These are phyloP conservation scores for Pyrrhoderma noxium DNA, from an alignment of 1,284 basidiomycete genomes.

Conservation along the genomic window DNA sequence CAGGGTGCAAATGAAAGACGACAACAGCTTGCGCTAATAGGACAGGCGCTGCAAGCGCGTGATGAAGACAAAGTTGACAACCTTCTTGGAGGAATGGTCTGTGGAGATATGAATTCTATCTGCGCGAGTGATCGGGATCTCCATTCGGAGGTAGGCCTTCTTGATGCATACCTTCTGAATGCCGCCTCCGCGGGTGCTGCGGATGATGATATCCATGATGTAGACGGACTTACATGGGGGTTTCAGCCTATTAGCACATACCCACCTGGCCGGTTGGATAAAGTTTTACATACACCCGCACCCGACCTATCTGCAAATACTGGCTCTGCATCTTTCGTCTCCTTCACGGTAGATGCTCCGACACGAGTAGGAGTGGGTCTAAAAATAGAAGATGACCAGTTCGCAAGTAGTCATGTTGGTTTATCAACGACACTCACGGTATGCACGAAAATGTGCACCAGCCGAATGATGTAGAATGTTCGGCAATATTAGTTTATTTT, in stretches of 20 bases:
- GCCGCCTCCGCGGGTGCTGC: conserved; percentile 20
- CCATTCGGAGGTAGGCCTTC: conserved; percentile 38
- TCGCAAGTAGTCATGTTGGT: conserved; percentile 62
- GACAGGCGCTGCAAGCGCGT: conserved; percentile 30
- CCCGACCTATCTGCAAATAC: neutral
- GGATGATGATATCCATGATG: no score
- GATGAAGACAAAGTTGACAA: conserved; percentile 28
- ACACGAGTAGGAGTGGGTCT: conserved; percentile 47
- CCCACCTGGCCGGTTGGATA: conserved; percentile 52
- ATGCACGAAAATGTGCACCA: neutral
- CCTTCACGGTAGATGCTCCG: conserved; percentile 39
- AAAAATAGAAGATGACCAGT: conserved; percentile 35
- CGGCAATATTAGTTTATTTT: neutral
- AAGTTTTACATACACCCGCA: conserved; percentile 45
- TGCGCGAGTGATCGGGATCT: conserved; percentile 35
- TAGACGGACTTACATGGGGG: conserved; percentile 57
- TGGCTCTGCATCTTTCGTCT: no score
- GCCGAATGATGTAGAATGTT: conserved; percentile 5
- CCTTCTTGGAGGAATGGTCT: conserved; percentile 49
- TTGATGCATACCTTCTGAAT: conserved; percentile 39
- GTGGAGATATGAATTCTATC: conserved; percentile 67
- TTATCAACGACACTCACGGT: conserved; percentile 41
- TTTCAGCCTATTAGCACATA: conserved; percentile 42
- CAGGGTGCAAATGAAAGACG: conserved; percentile 38
- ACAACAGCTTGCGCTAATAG: conserved; percentile 44